A percentile compares a stretch with the other conserved stretches of the same genome.
phyloP scores from a whole-genome alignment of 2,329 filamentous ascomycete genomes.

The Hypomyces rosellus region DNA sequence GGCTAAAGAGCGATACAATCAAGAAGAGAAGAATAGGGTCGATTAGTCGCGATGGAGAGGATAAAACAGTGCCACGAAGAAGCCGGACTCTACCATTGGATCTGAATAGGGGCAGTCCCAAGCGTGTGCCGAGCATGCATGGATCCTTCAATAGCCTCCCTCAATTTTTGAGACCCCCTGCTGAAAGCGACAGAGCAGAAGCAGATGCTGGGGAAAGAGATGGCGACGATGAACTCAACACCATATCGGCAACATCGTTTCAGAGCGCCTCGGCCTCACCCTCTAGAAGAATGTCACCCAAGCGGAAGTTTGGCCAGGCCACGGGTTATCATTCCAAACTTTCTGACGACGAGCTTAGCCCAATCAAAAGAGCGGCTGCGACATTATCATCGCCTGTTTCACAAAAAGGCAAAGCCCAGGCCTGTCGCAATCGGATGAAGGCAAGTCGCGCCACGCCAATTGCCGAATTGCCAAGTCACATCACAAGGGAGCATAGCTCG shows the following conservation, averaged over 20 bases:
- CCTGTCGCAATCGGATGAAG: background rate
- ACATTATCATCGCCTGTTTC: conserved; percentile 24
- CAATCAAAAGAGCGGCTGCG: conserved; percentile 15
- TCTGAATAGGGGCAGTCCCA: background rate
- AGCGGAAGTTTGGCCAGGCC: background rate
- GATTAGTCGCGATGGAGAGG: conserved; percentile 10
- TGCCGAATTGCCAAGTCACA: background rate
- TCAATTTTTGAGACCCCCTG: conserved; percentile 7
- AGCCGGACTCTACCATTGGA: background rate
- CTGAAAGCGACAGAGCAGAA: background rate
- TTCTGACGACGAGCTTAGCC: conserved; percentile 13
- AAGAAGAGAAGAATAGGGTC: conserved; percentile 23
- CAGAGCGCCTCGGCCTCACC: conserved; percentile 4
- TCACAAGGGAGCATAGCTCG: background rate
- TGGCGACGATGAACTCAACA: conserved; percentile 13
- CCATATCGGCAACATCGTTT: conserved; percentile 7
- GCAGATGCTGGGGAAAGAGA: background rate
- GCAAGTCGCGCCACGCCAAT: background rate
- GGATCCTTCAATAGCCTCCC: conserved; percentile 18
- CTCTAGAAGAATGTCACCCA: conserved; percentile 13
- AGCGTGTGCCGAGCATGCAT: too few relatives aligned
- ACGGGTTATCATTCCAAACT: background rate
- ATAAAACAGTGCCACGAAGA: background rate
- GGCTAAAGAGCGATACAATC: conserved; percentile 24
- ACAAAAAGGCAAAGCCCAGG: conserved; percentile 3